These are phyloP conservation scores for Fusarium begoniae DNA, from an alignment of 2,329 filamentous ascomycete species.

Conservation along the genomic window DNA sequence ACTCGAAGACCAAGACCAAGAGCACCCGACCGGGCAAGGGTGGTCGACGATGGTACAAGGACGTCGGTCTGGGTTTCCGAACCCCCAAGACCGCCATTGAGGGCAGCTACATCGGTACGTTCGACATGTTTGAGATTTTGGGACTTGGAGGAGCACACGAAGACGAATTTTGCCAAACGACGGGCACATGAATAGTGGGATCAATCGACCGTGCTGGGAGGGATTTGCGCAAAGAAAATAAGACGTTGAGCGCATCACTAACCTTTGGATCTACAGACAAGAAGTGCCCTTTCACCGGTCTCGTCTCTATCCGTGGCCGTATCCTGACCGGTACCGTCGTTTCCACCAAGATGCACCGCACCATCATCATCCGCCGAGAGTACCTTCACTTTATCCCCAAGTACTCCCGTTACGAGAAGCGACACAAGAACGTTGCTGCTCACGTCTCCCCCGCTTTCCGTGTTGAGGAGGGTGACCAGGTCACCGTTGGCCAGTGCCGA, in stretches of 20 bases:
- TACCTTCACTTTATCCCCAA: constrained; percentile 99
- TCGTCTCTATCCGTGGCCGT: constrained; percentile 99
- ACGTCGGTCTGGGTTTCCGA: constrained; percentile 98
- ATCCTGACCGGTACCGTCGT: constrained; percentile 99
- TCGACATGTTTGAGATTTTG: constrained; percentile 38
- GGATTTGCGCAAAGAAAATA: not conserved
- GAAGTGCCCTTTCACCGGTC: constrained; percentile 99
- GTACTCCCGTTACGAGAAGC: constrained; percentile 99
- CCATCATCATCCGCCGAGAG: constrained; percentile 98
- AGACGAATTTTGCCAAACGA: not conserved
- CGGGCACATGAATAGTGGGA: not conserved
- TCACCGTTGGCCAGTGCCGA: constrained; percentile 99
- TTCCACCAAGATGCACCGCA: constrained; percentile 99
- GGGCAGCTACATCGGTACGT: constrained; percentile 98
- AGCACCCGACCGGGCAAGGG: constrained; percentile 88
- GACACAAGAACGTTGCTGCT: constrained; percentile 99
- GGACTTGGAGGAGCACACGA: constrained; percentile 4
- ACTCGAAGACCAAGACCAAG: constrained; percentile 91
- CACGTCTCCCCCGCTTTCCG: constrained; percentile 99
- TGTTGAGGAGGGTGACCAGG: constrained; percentile 99
- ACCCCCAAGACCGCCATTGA: constrained; percentile 99
- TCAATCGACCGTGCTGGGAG: not conserved
- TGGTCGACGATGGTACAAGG: constrained; percentile 97
- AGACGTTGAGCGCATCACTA: constrained; percentile 29
- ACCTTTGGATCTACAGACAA: constrained; percentile 75